Conservation (phyloP, 129 eudicot genomes). For the Flaveria linearis region DNA sequence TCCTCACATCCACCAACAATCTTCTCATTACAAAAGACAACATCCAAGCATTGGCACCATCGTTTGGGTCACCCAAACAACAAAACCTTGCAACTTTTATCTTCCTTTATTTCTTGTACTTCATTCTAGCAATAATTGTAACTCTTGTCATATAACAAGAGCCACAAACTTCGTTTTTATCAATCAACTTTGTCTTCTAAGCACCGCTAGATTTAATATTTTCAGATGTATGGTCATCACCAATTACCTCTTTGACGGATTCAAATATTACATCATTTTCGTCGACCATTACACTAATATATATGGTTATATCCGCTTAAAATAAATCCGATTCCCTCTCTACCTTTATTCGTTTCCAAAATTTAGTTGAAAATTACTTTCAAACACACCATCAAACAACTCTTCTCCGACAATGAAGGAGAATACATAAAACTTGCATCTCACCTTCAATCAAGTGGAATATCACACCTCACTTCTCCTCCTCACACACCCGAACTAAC, state of each 20-base stretch:
- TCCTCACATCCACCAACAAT: not conserved
- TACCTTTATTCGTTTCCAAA: not conserved
- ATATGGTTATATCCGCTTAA: not conserved
- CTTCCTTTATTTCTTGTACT: not conserved
- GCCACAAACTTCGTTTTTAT: not conserved
- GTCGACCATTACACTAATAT: not conserved
- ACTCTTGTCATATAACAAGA: not conserved
- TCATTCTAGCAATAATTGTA: not conserved
- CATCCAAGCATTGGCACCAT: no score
- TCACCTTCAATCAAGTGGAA: no score
- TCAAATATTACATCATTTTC: not conserved
- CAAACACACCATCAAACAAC: not conserved
- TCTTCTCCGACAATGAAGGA: no score
- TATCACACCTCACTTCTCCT: no score
- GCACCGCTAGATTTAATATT: not conserved
- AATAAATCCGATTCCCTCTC: not conserved
- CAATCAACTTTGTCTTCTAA: not conserved
- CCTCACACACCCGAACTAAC: no score
- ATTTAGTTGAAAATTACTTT: not conserved
- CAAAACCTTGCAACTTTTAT: not conserved
- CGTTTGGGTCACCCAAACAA: no score
- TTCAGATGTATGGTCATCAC: not conserved
- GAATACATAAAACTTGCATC: no score
- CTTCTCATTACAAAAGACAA: not conserved
- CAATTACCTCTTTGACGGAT: no score